A percentile compares a stretch with the other conserved stretches of the same genome.
Evolutionary conservation across 768 basidiomycete genomes (phyloP).

Genomic region (Crepidotus variabilis): DNA sequence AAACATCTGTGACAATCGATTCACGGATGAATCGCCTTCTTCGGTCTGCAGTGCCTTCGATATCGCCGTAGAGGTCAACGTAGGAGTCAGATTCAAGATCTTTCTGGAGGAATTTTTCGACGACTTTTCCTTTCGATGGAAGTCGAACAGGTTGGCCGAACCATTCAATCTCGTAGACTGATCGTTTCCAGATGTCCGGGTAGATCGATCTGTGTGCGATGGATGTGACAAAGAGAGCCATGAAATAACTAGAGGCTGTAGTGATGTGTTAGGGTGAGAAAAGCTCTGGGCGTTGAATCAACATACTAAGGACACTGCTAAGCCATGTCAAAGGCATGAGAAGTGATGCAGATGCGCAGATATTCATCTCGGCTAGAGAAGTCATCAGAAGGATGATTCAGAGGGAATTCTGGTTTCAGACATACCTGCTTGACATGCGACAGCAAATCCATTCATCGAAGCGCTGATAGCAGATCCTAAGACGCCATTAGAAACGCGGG

Average conservation of each 20-base stretch:
- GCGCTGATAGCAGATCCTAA: conserved; percentile 47
- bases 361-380: conserved; percentile 32
- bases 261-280: neutral
- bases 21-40: conserved; percentile 13
- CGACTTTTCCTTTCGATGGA: conserved; percentile 12
- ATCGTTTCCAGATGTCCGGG: conserved; percentile 49
- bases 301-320: conserved; percentile 42
- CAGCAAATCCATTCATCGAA: conserved; percentile 37
- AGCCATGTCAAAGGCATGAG: conserved; percentile 48
- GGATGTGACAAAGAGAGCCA: conserved; percentile 44
- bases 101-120: conserved; percentile 9
- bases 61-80: conserved; percentile 22
- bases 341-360: conserved; percentile 46
- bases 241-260: conserved; percentile 44
- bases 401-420: neutral
- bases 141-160: conserved; percentile 28
- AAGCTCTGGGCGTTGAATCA: neutral
- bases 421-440: conserved; percentile 29
- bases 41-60: conserved; percentile 21
- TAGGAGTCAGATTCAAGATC: conserved; percentile 7
- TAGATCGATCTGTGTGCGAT: conserved; percentile 39
- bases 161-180: conserved; percentile 56
- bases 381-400: neutral
- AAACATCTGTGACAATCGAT: conserved; percentile 10
- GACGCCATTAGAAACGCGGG: neutral